Conservation (phyloP, 192 early-diverging fungal species). For the Globomyces pollinis-pini region DNA sequence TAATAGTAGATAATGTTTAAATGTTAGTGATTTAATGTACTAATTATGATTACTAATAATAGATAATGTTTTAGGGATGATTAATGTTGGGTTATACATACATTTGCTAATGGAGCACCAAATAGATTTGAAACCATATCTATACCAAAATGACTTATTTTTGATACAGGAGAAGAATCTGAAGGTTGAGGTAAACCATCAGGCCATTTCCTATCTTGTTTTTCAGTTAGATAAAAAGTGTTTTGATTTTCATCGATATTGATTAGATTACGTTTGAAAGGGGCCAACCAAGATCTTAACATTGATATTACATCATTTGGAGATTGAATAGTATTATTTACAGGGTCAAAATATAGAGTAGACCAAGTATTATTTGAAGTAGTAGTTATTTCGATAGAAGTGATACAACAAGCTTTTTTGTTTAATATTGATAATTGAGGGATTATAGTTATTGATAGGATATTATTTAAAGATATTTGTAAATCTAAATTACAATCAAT, state of each 20-base stretch:
- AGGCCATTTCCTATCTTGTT: constrained; percentile 13
- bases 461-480: too few relatives aligned
- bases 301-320: constrained; percentile 19
- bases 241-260: constrained; percentile 10
- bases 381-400: not conserved
- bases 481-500: too few relatives aligned
- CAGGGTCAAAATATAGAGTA: constrained; percentile 28
- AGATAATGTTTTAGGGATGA: too few relatives aligned
- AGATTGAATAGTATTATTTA: constrained; percentile 8
- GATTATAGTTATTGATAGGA: too few relatives aligned
- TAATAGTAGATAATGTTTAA: too few relatives aligned
- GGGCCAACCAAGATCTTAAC: constrained; percentile 23
- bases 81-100: constrained; percentile 9
- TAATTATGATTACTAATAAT: too few relatives aligned
- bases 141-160: constrained; percentile 31
- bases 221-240: not conserved
- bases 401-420: not conserved
- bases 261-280: constrained; percentile 14
- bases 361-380: constrained; percentile 5
- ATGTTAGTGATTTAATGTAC: too few relatives aligned
- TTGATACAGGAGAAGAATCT: constrained; percentile 27
- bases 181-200: constrained; percentile 18
- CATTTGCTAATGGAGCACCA: constrained; percentile 23
- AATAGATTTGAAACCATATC: constrained; percentile 25
- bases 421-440: not conserved